Conservation (phyloP, 371 early-diverging fungal genomes). For the Choanephora cucurbitarum region DNA sequence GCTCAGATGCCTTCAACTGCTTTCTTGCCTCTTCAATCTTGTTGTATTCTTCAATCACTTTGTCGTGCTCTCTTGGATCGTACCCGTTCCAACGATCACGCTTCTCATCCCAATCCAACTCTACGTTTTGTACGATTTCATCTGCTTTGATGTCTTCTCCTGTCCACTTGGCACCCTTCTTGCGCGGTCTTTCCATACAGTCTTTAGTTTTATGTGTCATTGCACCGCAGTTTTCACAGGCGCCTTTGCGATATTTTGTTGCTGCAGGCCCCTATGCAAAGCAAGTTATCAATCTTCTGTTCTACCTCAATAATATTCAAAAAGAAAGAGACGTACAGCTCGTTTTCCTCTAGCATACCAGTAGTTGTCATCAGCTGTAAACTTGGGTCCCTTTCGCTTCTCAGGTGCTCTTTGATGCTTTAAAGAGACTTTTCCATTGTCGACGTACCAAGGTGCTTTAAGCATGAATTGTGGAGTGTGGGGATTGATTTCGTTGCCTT, state of each 20-base stretch:
- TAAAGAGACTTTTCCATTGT: constrained; percentile 82
- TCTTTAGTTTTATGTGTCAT: constrained; percentile 91
- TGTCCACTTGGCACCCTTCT: constrained; percentile 87
- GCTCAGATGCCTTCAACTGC: constrained; percentile 76
- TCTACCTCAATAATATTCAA: constrained; percentile 9
- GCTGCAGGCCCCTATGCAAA: constrained; percentile 69
- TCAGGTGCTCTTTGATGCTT: constrained; percentile 83
- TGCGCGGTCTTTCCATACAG: constrained; percentile 94
- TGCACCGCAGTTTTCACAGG: constrained; percentile 97
- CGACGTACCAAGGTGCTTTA: constrained; percentile 96
- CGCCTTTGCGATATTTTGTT: constrained; percentile 92
- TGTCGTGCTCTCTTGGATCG: constrained; percentile 83
- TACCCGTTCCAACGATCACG: constrained; percentile 98
- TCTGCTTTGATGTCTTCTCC: constrained; percentile 84
- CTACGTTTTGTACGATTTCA: constrained; percentile 79
- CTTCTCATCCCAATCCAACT: constrained; percentile 93
- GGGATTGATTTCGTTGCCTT: constrained; percentile 97
- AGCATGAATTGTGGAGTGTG: constrained; percentile 97
- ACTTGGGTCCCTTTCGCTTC: constrained; percentile 37
- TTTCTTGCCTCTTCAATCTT: constrained; percentile 86
- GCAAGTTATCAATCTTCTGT: neutral
- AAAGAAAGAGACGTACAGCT: constrained; percentile 50
- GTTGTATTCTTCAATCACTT: constrained; percentile 87
- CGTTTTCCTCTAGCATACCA: constrained; percentile 86
- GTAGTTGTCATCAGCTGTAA: constrained; percentile 53